Conservation (phyloP, 1,139 yeast genomes). For the Schwanniomyces etchellsii region DNA sequence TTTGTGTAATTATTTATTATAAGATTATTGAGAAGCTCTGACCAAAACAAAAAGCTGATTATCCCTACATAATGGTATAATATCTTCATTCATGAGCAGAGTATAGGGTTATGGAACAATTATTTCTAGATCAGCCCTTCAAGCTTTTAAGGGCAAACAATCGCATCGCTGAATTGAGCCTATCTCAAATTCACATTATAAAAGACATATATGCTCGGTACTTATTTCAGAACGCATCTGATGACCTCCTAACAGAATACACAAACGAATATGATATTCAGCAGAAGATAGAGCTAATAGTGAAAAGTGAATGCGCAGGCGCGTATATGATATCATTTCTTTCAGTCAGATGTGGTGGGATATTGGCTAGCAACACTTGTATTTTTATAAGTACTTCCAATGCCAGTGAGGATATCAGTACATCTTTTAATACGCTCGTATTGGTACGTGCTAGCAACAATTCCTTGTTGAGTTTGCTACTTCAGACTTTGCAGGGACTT, state of each 20-base stretch:
- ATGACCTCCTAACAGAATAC: slow-evolving; percentile 9
- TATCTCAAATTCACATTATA: slow-evolving; percentile 10
- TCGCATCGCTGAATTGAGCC: slow-evolving; percentile 6
- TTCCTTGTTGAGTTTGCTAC: slow-evolving; percentile 3
- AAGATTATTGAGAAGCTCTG: no score
- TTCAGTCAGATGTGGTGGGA: slow-evolving; percentile 4
- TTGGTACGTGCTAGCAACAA: slow-evolving; percentile 7
- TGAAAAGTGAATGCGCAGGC: slow-evolving; percentile 1
- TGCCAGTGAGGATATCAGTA: not conserved
- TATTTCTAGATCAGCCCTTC: slow-evolving; percentile 14
- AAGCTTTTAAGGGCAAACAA: slow-evolving; percentile 13
- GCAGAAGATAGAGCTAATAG: slow-evolving; percentile 2
- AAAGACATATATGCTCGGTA: slow-evolving; percentile 1
- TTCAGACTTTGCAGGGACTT: slow-evolving; percentile 6
- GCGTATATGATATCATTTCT: slow-evolving; percentile 6
- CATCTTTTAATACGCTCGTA: slow-evolving; percentile 8
- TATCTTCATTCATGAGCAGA: no score
- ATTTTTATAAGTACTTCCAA: slow-evolving; percentile 6
- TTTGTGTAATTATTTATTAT: not conserved
- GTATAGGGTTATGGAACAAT: slow-evolving; percentile 4
- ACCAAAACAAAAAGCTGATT: no score
- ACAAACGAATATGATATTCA: slow-evolving; percentile 5
- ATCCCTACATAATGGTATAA: no score
- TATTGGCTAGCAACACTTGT: slow-evolving; percentile 5
- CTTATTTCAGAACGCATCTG: slow-evolving; percentile 6